Base-by-base conservation (phyloP, 805 yeast species). In the Jamesozyma lodderae region DNA sequence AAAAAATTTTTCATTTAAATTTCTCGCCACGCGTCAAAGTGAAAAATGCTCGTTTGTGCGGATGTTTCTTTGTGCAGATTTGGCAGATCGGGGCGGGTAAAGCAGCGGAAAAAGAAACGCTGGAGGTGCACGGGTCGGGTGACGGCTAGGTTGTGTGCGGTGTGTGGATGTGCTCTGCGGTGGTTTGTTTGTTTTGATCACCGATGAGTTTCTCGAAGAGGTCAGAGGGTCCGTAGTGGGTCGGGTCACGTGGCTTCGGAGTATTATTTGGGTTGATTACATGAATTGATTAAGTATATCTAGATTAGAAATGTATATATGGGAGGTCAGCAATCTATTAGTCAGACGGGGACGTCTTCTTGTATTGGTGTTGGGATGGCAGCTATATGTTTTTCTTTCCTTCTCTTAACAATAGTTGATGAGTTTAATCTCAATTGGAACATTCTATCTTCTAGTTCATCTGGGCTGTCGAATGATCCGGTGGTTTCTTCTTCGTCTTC, bases 381-480 rank as follows among this genome's bases (percentile, higher is more conserved):
- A n/a, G n/a, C n/a, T n/a, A n/a, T n/a, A n/a, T 32, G 21, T 23
- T 44, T 40, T 26, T 44, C 36, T 35, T 59, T 62, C 45, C 71
- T 59, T 52, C 71, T 63, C 45, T 61, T 63, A 6, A 64, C 55
- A 30, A 67, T 67, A 0, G 70, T 62, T 1, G 69, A 62, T 4
- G 67, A 51, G 35, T 62, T 55, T 33, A 67, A 38, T 18, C 48
- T 57, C 31, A 67, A 41, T 36, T 66, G 66, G 39, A 67, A 67
- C 41, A 55, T 41, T 26, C 57, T 51, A 10, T 54, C 35, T 17
- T 52, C 57, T 21, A 49, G 36, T 26, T 48, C 47, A 7, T 25
- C 35, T 16, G 17, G 28, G 17, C 8, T 14, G 6, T 29, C 20
- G 21, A 33, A 16, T 34, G 31, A 21, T 20, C 25, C 22, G n/a